A percentile compares a stretch with the other conserved stretches of the same genome.
These are phyloP conservation scores for Cardamine resedifolia DNA, from an alignment of 345 rosid genomes.

Conservation along the genomic window DNA sequence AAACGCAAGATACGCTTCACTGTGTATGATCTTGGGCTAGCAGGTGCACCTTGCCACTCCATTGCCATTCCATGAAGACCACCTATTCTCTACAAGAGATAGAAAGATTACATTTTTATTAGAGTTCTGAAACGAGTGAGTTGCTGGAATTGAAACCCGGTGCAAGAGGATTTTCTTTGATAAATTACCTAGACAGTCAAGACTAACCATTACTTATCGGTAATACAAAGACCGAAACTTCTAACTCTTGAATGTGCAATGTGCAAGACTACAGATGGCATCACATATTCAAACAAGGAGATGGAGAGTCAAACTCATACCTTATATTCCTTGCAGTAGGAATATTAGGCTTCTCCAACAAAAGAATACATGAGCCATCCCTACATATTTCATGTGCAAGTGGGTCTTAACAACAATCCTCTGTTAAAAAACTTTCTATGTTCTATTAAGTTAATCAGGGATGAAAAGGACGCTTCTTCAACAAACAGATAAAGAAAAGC, in stretches of 20 bases:
- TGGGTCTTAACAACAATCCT: slow-evolving; percentile 32
- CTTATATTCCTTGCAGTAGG: slow-evolving; percentile 42
- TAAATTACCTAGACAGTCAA: background rate
- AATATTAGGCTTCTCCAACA: slow-evolving; percentile 34
- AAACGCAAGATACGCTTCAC: slow-evolving; percentile 94
- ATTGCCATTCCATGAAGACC: slow-evolving; percentile 94
- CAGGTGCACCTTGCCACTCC: slow-evolving; percentile 99
- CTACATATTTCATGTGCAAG: slow-evolving; percentile 30
- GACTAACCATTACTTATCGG: background rate
- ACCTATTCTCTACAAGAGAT: slow-evolving; percentile 62
- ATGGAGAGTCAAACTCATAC: slow-evolving; percentile 35
- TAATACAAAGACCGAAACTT: slow-evolving; percentile 12
- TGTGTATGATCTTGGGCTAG: slow-evolving; percentile 91
- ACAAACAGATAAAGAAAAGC: slow-evolving; percentile 11
- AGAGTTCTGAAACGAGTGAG: slow-evolving; percentile 13
- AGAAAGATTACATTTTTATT: background rate
- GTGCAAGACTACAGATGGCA: slow-evolving; percentile 33
- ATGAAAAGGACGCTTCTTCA: background rate
- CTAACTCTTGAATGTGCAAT: slow-evolving; percentile 9
- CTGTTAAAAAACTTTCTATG: slow-evolving; percentile 21
- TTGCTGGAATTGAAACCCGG: background rate
- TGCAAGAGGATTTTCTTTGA: background rate
- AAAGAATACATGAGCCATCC: slow-evolving; percentile 38
- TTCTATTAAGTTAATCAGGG: slow-evolving; percentile 14
- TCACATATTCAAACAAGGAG: slow-evolving; percentile 33